Percentiles rank a stretch among this genome's conserved stretches.
These are phyloP conservation scores for Arthrobotrys entomopaga DNA, from an alignment of 2,329 filamentous ascomycete species.

Conservation along the genomic window DNA sequence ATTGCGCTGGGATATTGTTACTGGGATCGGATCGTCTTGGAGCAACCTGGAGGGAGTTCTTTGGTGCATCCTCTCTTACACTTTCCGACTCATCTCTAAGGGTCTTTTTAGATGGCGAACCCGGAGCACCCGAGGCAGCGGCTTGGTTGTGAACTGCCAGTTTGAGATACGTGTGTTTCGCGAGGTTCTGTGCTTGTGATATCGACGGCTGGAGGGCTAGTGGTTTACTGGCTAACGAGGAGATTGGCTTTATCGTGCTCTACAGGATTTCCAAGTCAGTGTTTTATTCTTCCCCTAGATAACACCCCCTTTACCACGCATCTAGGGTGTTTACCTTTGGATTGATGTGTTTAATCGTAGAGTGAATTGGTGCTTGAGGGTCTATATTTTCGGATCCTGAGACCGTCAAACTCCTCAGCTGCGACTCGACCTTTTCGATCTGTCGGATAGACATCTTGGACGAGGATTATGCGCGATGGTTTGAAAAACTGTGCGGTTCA, in stretches of 20 bases:
- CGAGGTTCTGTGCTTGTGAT: conserved; percentile 53
- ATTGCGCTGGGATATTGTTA: conserved; percentile 50
- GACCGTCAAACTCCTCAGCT: conserved; percentile 55
- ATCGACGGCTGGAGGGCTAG: conserved; percentile 57
- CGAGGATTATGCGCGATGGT: not conserved
- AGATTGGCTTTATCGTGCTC: conserved; percentile 47
- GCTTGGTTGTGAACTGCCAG: conserved; percentile 59
- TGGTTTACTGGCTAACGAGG: conserved; percentile 59
- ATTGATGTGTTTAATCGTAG: conserved; percentile 53
- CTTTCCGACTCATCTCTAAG: conserved; percentile 26
- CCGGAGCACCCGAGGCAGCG: conserved; percentile 33
- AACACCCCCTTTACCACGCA: not conserved
- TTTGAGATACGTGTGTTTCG: conserved; percentile 58
- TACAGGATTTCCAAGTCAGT: conserved; percentile 40
- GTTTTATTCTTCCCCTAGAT: conserved; percentile 5
- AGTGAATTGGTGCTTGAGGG: conserved; percentile 49
- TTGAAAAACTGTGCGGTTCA: no score
- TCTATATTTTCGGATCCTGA: conserved; percentile 57
- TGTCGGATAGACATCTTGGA: conserved; percentile 58
- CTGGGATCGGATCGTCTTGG: conserved; percentile 52
- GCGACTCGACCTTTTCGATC: conserved; percentile 56
- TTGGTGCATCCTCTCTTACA: conserved; percentile 31
- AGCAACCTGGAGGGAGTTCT: conserved; percentile 52
- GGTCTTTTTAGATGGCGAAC: conserved; percentile 44
- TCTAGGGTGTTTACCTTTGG: conserved; percentile 29